phyloP scores from a whole-genome alignment of 75 land plant species.

The Sequoiadendron giganteum region DNA sequence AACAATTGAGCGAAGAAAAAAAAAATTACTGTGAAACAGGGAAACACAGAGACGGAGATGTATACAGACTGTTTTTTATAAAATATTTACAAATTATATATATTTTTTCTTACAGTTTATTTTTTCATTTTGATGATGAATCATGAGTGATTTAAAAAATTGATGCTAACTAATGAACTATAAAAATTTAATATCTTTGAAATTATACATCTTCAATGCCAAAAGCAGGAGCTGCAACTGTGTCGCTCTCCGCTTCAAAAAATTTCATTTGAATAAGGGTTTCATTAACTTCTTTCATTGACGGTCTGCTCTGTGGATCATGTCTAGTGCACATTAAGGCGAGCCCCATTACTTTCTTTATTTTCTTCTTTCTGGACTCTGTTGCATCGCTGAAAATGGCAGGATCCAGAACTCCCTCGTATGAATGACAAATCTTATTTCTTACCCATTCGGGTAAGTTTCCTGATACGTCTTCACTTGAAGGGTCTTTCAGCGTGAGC shows the following conservation, averaged over 20 bases:
- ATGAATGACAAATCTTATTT: background rate
- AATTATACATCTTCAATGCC: background rate
- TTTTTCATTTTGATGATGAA: too few species aligned
- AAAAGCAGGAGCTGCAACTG: background rate
- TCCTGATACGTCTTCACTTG: background rate
- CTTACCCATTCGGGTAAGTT: background rate
- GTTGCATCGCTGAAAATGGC: background rate
- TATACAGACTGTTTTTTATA: too few species aligned
- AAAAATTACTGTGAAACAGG: too few species aligned
- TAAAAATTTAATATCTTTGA: too few species aligned
- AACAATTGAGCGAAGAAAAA: too few species aligned
- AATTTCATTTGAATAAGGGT: background rate
- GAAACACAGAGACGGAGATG: too few species aligned
- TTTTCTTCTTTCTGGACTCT: background rate
- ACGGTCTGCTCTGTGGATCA: background rate
- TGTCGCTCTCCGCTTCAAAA: background rate
- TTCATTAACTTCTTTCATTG: background rate
- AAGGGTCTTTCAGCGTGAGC: slow-evolving; percentile 1
- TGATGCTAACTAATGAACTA: too few species aligned
- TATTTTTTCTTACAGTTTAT: too few species aligned
- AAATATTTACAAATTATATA: too few species aligned
- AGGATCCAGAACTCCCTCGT: background rate
- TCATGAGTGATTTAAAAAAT: too few species aligned
- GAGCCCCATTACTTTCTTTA: background rate
- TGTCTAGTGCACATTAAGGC: background rate